phyloP scores from a whole-genome alignment of 352 stramenopile genomes.

The Thraustotheca clavata region DNA sequence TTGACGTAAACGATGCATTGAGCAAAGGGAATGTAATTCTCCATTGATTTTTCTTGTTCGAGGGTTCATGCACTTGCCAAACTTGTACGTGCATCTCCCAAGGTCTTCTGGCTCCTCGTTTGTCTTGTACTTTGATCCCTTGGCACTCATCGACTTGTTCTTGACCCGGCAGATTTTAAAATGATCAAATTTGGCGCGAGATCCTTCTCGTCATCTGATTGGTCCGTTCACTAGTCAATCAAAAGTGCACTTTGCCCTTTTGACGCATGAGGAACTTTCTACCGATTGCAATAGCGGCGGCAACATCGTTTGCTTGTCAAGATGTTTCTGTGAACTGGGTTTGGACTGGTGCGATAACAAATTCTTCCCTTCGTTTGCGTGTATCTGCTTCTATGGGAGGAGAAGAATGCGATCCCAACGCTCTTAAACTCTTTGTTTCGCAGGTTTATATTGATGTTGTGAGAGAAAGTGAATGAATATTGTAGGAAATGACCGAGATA shows the following conservation, averaged over 20 bases:
- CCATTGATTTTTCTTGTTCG: conserved; percentile 20
- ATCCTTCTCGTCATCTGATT: too few relatives aligned
- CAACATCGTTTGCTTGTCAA: not conserved
- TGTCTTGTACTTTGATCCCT: too few relatives aligned
- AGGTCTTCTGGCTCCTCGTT: not conserved
- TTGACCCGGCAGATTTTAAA: too few relatives aligned
- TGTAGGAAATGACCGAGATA: not conserved
- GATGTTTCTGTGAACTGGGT: conserved; percentile 16
- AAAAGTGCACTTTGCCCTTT: too few relatives aligned
- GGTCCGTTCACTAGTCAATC: too few relatives aligned
- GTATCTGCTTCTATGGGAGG: not conserved
- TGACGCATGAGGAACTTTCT: too few relatives aligned
- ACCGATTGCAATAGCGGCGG: too few relatives aligned
- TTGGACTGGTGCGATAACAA: conserved; percentile 21
- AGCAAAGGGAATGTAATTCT: conserved; percentile 13
- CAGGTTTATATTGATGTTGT: not conserved
- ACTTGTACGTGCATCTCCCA: conserved; percentile 14
- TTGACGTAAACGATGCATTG: conserved; percentile 14
- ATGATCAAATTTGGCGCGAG: too few relatives aligned
- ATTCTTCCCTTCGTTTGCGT: conserved; percentile 14
- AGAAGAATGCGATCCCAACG: not conserved
- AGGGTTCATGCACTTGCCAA: conserved; percentile 19
- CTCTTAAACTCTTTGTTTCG: not conserved
- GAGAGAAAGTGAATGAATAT: not conserved
- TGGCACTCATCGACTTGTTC: too few relatives aligned